A percentile compares a stretch with the other conserved stretches of the same genome.
Conservation (phyloP, 108 stramenopile genomes). For the Parmales sp. region DNA sequence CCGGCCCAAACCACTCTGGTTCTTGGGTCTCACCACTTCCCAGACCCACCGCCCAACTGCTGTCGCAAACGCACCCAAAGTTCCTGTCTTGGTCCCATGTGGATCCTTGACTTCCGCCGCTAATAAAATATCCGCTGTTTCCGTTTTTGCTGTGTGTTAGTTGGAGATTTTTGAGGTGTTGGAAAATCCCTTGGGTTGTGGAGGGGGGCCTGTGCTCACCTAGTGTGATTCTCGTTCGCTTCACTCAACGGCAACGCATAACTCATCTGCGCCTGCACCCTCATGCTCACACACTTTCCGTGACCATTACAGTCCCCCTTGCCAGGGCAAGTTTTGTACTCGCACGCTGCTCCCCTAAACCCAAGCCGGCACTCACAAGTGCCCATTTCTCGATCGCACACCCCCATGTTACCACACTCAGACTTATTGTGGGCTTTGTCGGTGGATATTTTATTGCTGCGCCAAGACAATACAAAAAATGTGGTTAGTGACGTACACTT, state of each 20-base stretch:
- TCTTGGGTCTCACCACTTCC: constrained; percentile 29
- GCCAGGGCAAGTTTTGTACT: constrained; percentile 31
- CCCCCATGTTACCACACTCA: constrained; percentile 41
- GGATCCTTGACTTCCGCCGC: background rate
- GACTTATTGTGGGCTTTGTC: constrained; percentile 27
- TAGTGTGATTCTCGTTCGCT: background rate
- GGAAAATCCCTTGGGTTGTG: no score
- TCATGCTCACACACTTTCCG: constrained; percentile 34
- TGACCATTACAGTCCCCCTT: constrained; percentile 30
- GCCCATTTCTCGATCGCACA: constrained; percentile 37
- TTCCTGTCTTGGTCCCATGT: constrained; percentile 58
- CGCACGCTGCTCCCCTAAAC: constrained; percentile 37
- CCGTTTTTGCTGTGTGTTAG: no score
- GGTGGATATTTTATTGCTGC: background rate
- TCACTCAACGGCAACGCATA: background rate
- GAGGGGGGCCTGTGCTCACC: no score
- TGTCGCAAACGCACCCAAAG: constrained; percentile 50
- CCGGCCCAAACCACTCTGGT: constrained; percentile 48
- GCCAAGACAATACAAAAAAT: no score
- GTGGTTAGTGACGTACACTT: no score
- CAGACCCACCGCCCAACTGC: constrained; percentile 40
- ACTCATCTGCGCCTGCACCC: background rate
- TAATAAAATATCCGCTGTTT: background rate
- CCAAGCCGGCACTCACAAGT: constrained; percentile 27
- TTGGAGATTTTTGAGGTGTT: no score